A percentile compares a stretch with the other conserved stretches of the same genome.
phyloP scores from a whole-genome alignment of 140 eudicot genomes.

The Stevia rebaudiana region DNA sequence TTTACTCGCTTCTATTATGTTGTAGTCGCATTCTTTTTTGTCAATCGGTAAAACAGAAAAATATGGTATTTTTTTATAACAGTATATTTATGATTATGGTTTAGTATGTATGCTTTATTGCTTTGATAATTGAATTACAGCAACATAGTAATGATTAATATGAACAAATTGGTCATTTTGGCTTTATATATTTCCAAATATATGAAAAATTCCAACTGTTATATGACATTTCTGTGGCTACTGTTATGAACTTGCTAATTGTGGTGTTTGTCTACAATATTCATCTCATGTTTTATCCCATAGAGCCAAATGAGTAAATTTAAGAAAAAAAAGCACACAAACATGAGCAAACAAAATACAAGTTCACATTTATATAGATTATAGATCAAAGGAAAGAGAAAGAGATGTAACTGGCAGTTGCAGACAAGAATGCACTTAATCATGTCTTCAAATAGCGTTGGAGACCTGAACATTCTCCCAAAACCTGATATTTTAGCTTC shows the following conservation, averaged over 20 bases:
- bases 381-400: not conserved
- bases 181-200: too few relatives aligned
- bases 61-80: not conserved
- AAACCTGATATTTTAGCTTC: constrained; percentile 63
- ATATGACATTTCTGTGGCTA: too few relatives aligned
- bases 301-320: too few relatives aligned
- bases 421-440: constrained; percentile 84
- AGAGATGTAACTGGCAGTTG: constrained; percentile 80
- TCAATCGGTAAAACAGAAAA: not conserved
- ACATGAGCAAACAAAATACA: not conserved
- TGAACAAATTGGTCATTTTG: too few relatives aligned
- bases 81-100: not conserved
- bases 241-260: too few relatives aligned
- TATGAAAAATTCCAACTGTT: too few relatives aligned
- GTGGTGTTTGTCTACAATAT: too few relatives aligned
- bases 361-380: not conserved
- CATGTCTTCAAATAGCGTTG: constrained; percentile 89
- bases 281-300: too few relatives aligned
- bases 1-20: not conserved
- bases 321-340: too few relatives aligned
- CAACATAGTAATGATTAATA: too few relatives aligned
- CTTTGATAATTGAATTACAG: not conserved
- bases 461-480: constrained; percentile 81
- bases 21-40: not conserved
- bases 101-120: constrained; percentile 11